Evolutionary conservation across 1,284 basidiomycete genomes (phyloP).

Genomic region (Microbotryomycetes sp.): DNA sequence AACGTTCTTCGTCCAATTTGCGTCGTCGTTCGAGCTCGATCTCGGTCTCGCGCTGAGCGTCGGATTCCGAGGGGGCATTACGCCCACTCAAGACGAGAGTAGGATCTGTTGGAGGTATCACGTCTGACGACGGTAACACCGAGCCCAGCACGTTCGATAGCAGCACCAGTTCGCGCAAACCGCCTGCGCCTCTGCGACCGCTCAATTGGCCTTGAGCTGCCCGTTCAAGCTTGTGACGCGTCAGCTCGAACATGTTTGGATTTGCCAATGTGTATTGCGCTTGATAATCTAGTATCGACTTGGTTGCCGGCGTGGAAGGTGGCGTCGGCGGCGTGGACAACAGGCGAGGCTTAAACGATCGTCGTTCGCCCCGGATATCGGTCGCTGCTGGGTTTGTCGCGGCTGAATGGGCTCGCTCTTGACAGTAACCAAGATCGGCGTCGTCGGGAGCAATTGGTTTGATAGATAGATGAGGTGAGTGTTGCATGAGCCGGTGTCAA

Average conservation of each 20-base stretch:
- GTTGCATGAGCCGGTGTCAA: too few relatives aligned
- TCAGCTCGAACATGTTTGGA: slow-evolving; percentile 4
- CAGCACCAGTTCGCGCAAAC: slow-evolving; percentile 5
- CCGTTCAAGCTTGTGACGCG: slow-evolving; percentile 7
- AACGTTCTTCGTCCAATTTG: slow-evolving; percentile 8
- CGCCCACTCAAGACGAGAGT: background rate
- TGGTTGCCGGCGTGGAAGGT: background rate
- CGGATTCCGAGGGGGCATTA: background rate
- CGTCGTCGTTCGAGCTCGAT: background rate
- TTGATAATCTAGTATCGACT: background rate
- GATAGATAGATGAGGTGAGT: too few relatives aligned
- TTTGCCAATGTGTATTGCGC: background rate
- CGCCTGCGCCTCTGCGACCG: slow-evolving; percentile 2
- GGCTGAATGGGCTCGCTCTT: too few relatives aligned
- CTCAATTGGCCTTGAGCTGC: slow-evolving; percentile 6
- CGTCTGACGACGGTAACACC: background rate
- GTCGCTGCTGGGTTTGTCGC: too few relatives aligned
- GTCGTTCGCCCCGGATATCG: too few relatives aligned
- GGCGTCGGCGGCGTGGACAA: background rate
- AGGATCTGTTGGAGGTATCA: background rate
- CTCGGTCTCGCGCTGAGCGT: background rate
- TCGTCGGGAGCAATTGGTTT: too few relatives aligned
- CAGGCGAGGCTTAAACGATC: too few relatives aligned
- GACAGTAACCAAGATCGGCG: too few relatives aligned
- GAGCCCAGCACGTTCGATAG: slow-evolving; percentile 4